These are phyloP conservation scores for Erodium moschatum DNA, from an alignment of 441 rosid genomes.

Conservation along the genomic window DNA sequence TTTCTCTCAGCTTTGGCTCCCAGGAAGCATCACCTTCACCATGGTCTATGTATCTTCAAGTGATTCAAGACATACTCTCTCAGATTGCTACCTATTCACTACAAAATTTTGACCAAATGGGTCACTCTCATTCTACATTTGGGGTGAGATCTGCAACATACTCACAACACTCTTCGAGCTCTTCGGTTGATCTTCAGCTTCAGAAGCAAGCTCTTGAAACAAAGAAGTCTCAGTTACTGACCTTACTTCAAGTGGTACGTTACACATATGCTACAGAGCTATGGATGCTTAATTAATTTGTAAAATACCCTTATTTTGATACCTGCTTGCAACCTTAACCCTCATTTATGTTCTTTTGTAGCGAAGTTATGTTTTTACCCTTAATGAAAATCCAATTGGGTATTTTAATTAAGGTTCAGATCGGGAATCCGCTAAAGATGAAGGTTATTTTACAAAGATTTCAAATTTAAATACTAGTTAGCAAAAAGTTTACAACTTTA, in stretches of 20 bases:
- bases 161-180: constrained; percentile 20
- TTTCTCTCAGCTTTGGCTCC: constrained; percentile 39
- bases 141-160: constrained; percentile 26
- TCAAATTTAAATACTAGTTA: no score
- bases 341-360: no score
- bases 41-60: constrained; percentile 58
- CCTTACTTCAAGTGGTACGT: constrained; percentile 67
- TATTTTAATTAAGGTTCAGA: no score
- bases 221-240: constrained; percentile 52
- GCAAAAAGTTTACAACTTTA: no score
- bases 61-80: constrained; percentile 74
- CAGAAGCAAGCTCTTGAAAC: constrained; percentile 36
- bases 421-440: no score
- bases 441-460: no score
- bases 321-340: no score
- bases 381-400: no score
- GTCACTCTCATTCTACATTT: constrained; percentile 20
- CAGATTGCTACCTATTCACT: constrained; percentile 68
- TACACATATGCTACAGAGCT: constrained; percentile 1
- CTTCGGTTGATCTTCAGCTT: constrained; percentile 19
- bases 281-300: no score
- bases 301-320: no score
- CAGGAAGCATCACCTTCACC: constrained; percentile 23
- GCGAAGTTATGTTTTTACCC: no score
- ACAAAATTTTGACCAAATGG: constrained; percentile 36